Evolutionary conservation across 139 green algal genomes (phyloP).

Genomic region (Diplosphaera chodatii): DNA sequence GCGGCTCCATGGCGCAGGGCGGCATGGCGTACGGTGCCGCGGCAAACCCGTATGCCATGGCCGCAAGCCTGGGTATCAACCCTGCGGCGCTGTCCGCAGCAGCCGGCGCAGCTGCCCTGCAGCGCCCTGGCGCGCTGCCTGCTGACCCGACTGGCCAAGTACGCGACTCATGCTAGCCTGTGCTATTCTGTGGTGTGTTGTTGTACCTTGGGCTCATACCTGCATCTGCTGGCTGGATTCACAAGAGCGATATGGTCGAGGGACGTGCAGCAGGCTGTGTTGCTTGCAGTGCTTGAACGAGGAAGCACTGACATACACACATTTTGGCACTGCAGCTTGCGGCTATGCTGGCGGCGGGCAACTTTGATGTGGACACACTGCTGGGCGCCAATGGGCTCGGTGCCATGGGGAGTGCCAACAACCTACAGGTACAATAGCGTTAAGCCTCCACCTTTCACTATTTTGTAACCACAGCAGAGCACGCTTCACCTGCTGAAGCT

Average conservation of each 20-base stretch:
- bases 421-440: background rate
- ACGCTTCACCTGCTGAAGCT: too few relatives aligned
- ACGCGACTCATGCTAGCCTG: too few relatives aligned
- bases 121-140: background rate
- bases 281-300: too few relatives aligned
- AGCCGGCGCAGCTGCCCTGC: background rate
- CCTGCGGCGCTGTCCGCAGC: conserved; percentile 2
- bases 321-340: background rate
- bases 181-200: too few relatives aligned
- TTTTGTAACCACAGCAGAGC: too few relatives aligned
- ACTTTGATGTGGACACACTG: background rate
- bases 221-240: too few relatives aligned
- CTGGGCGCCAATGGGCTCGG: background rate
- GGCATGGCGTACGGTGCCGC: background rate
- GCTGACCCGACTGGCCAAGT: background rate
- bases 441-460: too few relatives aligned
- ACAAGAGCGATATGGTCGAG: too few relatives aligned
- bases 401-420: background rate
- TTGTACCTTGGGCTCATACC: too few relatives aligned
- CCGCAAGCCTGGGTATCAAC: background rate
- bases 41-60: background rate
- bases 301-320: too few relatives aligned
- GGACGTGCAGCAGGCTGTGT: too few relatives aligned
- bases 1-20: background rate
- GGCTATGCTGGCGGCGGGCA: background rate